Percentiles rank a stretch among this genome's conserved stretches.
phyloP scores from a whole-genome alignment of 2,329 filamentous ascomycete species.

The Aureobasidium namibiae region DNA sequence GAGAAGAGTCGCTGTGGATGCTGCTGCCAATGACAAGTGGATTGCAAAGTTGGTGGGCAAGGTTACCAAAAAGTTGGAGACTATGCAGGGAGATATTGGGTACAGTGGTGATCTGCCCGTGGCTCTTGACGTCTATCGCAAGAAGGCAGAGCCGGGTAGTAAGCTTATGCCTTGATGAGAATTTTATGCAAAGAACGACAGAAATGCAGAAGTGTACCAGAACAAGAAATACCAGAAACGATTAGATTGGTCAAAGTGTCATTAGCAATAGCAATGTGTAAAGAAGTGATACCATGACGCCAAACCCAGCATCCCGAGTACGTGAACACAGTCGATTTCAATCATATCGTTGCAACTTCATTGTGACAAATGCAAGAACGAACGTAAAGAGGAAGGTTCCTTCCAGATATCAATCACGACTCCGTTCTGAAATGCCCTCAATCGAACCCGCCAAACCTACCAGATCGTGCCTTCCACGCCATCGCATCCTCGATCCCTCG shows the following conservation, averaged over 20 bases:
- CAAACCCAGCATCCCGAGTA: not conserved
- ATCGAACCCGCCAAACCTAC: not conserved
- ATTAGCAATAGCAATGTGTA: too few species aligned
- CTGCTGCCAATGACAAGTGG: conserved; percentile 44
- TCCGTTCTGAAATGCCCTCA: not conserved
- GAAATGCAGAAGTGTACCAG: too few species aligned
- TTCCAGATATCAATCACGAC: not conserved
- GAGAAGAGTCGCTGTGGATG: conserved; percentile 15
- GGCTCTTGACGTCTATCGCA: conserved; percentile 31
- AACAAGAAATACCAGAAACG: not conserved
- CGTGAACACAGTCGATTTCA: not conserved
- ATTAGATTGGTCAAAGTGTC: too few species aligned
- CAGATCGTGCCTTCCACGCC: not conserved
- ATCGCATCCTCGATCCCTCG: not conserved
- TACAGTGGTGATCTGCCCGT: conserved; percentile 43
- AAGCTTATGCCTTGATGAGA: conserved; percentile 27
- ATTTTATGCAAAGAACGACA: too few species aligned
- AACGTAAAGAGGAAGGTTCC: not conserved
- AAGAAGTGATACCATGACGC: too few species aligned
- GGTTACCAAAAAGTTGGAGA: conserved; percentile 41
- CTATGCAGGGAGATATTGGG: conserved; percentile 42
- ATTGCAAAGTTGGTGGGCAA: conserved; percentile 47
- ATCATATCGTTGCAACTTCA: not conserved
- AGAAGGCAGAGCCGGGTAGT: conserved; percentile 25
- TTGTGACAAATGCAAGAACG: not conserved